Evolutionary conservation across 371 early-diverging fungal genomes (phyloP), one percentile per base, ranked within the genome.

Genomic region (Basidiobolus heterosporus): DNA sequence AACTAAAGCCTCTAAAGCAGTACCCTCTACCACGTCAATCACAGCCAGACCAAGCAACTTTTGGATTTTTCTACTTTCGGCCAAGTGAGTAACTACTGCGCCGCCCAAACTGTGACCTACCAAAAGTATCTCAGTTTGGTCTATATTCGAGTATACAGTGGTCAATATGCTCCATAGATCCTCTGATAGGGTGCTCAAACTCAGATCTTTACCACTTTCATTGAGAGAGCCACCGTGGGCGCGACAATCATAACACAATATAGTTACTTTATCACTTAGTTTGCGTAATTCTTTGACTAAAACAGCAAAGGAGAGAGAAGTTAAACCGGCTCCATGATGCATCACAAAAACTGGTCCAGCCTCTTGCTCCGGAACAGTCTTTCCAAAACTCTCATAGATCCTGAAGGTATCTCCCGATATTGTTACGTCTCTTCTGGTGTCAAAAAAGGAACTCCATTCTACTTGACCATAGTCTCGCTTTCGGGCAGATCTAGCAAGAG

Each of bases 241-340:
- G 30, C 92, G 76, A 37, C 72, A 71, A 54, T 91, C 92, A 37
- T 69, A 69, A 0, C 77, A 69, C 3, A 89, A 57, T 0, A 88
- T 59, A 0, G 74, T 62, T 44, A 61, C 74, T 24, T 55, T 57
- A 1, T 62, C 52, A 1, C 71, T 64, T 20, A 61, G 16, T 24
- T 57, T 40, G 23, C 54, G 55, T 38, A 83, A 64, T 44, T 68
- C 50, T 19, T 62, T 62, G 3, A 81, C 74, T 2, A 69, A 59
- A 35, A 85, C 54, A 1, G 80, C 83, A 66, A 86, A 93, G 2
- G 88, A 75, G 21, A 88, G 60, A 0, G 69, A 85, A 0, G 82
- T 70, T 50, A 78, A 76, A 1, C 91, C 94, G 0, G 87, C 94
- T 17, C 94, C 94, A 58, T 93, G 94, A 61, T 86, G 88, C 57